Percentiles rank a stretch among this genome's conserved stretches.
Evolutionary conservation across 2,329 filamentous ascomycete genomes (phyloP).

Genomic region (Fusarium tanahbumbuense): DNA sequence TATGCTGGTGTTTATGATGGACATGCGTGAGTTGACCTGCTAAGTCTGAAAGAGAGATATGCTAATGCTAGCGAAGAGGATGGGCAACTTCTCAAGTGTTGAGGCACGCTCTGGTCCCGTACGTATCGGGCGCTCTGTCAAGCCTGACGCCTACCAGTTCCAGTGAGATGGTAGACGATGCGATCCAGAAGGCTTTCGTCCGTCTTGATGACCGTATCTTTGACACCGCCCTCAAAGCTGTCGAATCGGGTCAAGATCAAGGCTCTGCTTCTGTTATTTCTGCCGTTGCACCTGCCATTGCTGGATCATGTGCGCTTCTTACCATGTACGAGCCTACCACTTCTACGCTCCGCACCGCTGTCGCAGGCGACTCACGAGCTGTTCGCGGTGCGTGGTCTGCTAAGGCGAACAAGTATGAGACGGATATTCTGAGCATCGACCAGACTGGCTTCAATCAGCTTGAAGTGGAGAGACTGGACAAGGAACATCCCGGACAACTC

Average conservation of each 20-base stretch:
- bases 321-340: slow-evolving; percentile 68
- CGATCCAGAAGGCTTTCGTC: slow-evolving; percentile 69
- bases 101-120: slow-evolving; percentile 55
- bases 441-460: slow-evolving; percentile 72
- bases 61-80: slow-evolving; percentile 47
- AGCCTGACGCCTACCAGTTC: slow-evolving; percentile 49
- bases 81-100: slow-evolving; percentile 57
- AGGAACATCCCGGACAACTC: slow-evolving; percentile 72
- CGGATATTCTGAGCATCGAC: slow-evolving; percentile 69
- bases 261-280: slow-evolving; percentile 46
- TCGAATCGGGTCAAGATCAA: slow-evolving; percentile 45
- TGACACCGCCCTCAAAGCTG: slow-evolving; percentile 49
- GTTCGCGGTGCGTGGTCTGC: slow-evolving; percentile 66
- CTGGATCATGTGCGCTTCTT: slow-evolving; percentile 73
- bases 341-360: slow-evolving; percentile 69
- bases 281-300: slow-evolving; percentile 52
- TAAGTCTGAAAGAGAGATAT: not conserved
- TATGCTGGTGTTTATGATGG: slow-evolving; percentile 61
- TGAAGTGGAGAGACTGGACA: slow-evolving; percentile 66
- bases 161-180: slow-evolving; percentile 61
- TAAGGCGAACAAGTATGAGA: slow-evolving; percentile 59
- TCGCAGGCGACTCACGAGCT: slow-evolving; percentile 74
- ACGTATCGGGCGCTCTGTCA: slow-evolving; percentile 54
- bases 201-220: slow-evolving; percentile 69
- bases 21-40: slow-evolving; percentile 55